Evolutionary conservation across 2,329 filamentous ascomycete genomes (phyloP).

Genomic region (Trichoderma breve): DNA sequence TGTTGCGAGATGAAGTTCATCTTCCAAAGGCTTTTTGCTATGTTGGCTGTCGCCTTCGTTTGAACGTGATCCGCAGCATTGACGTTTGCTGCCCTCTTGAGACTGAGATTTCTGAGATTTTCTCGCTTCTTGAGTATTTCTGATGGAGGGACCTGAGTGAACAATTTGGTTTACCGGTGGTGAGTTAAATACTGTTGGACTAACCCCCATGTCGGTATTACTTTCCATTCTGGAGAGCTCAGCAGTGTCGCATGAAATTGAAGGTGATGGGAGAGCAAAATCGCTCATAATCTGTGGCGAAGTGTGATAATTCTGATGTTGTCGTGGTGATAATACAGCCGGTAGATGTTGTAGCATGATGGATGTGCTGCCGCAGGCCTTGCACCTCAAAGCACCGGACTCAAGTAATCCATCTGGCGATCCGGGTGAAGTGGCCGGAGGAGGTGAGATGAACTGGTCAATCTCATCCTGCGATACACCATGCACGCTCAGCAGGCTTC

Average conservation of each 20-base stretch:
- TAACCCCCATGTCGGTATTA: not conserved
- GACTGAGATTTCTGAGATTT: not conserved
- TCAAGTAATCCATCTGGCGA: not conserved
- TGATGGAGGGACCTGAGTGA: too few relatives aligned
- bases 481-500: not conserved
- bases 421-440: not conserved
- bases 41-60: not conserved
- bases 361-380: not conserved
- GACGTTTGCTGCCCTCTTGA: too few relatives aligned
- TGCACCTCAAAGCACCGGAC: not conserved
- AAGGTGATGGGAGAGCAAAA: not conserved
- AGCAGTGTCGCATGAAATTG: not conserved
- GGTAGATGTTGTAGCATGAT: not conserved
- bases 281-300: not conserved
- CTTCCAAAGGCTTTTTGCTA: not conserved
- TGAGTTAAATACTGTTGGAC: not conserved
- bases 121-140: not conserved
- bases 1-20: not conserved
- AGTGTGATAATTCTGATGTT: too few relatives aligned
- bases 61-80: not conserved
- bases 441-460: not conserved
- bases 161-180: not conserved
- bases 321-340: too few relatives aligned
- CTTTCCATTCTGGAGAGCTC: not conserved
- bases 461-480: conserved; percentile 19